These are phyloP conservation scores for Quercus parvula DNA, from an alignment of 306 rosid species.

Conservation along the genomic window DNA sequence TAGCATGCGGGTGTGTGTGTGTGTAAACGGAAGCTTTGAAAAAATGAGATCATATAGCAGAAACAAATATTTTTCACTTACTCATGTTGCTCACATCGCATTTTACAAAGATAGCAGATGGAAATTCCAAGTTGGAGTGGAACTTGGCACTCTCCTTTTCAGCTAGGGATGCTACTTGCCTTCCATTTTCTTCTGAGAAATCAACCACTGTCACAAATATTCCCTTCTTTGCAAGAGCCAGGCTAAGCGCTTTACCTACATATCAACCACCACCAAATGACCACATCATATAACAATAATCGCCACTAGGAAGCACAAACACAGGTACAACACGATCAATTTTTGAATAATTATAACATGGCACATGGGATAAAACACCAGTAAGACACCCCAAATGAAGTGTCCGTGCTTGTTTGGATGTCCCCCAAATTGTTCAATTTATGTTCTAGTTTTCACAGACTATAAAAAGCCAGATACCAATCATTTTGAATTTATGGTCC, in stretches of 20 bases:
- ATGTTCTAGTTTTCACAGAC: too few relatives aligned
- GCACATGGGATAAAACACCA: too few relatives aligned
- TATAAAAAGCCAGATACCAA: too few relatives aligned
- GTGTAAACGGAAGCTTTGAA: not conserved
- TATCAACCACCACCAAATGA: slow-evolving; percentile 17
- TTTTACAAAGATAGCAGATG: slow-evolving; percentile 57
- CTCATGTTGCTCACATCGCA: slow-evolving; percentile 70
- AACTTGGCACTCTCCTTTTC: slow-evolving; percentile 57
- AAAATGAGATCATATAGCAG: not conserved
- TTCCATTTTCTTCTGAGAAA: slow-evolving; percentile 72
- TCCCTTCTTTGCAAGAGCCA: slow-evolving; percentile 89
- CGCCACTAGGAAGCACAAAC: too few relatives aligned
- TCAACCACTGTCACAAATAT: slow-evolving; percentile 85
- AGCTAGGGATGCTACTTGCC: slow-evolving; percentile 49
- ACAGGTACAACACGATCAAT: too few relatives aligned
- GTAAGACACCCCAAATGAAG: too few relatives aligned
- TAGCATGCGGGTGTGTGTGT: too few relatives aligned
- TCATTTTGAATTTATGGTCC: too few relatives aligned
- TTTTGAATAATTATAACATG: too few relatives aligned
- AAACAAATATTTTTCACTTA: slow-evolving; percentile 32
- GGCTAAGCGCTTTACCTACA: slow-evolving; percentile 66
- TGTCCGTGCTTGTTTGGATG: too few relatives aligned
- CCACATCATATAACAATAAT: not conserved
- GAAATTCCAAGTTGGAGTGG: slow-evolving; percentile 52
- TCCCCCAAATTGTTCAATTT: too few relatives aligned